phyloP scores from a whole-genome alignment of 768 basidiomycete species.

The Russula virescens region DNA sequence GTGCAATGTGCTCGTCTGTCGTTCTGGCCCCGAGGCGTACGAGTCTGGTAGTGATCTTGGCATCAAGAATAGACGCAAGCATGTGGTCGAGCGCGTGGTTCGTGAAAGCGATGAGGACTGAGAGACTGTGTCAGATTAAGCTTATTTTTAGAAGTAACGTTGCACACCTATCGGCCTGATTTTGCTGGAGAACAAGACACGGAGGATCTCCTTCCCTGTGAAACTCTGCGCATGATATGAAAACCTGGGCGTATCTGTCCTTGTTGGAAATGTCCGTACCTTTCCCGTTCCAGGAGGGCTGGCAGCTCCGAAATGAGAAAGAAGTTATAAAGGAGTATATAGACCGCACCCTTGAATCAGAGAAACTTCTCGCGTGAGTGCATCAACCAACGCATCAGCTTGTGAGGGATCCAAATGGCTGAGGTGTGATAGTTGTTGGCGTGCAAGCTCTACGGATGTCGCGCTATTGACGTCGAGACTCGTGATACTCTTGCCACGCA shows the following conservation, averaged over 20 bases:
- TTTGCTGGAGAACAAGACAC: constrained; percentile 51
- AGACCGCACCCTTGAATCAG: constrained; percentile 63
- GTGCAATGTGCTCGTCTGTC: constrained; percentile 50
- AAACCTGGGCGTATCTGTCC: neutral
- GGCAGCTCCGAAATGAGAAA: neutral
- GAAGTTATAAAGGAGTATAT: too few species aligned
- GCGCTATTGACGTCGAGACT: constrained; percentile 39
- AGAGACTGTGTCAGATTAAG: neutral
- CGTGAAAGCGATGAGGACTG: constrained; percentile 56
- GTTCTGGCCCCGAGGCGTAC: constrained; percentile 67
- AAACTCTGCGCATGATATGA: constrained; percentile 41
- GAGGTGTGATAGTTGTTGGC: constrained; percentile 37
- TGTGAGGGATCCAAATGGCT: constrained; percentile 68
- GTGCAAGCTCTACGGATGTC: constrained; percentile 42
- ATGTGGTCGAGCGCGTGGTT: constrained; percentile 79
- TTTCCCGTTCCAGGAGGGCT: constrained; percentile 80
- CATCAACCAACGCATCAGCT: constrained; percentile 59
- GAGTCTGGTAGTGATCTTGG: constrained; percentile 53
- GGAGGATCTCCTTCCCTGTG: constrained; percentile 63
- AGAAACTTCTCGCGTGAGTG: constrained; percentile 52
- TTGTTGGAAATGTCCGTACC: constrained; percentile 32
- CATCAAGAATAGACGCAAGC: constrained; percentile 58
- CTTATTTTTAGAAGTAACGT: neutral
- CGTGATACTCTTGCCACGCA: constrained; percentile 32
- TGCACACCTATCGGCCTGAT: constrained; percentile 44